Conservation (phyloP, 169 alveolate genomes). For the Plasmodium billcollinsi region DNA sequence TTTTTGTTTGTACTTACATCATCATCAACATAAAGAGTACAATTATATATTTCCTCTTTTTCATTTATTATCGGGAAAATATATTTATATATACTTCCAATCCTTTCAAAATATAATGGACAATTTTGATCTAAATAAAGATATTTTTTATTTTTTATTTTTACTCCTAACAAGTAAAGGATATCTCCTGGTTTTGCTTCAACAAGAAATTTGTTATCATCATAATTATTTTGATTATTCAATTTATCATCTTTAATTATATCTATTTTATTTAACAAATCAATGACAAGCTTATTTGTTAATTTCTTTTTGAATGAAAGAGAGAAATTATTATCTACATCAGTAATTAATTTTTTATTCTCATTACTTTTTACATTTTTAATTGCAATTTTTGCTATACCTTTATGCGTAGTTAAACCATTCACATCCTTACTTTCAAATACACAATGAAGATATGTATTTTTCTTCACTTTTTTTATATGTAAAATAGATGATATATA, state of each 20-base stretch:
- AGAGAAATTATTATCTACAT: not conserved
- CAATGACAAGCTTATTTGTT: slow-evolving; percentile 18
- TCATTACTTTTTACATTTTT: slow-evolving; percentile 3
- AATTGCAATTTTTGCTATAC: slow-evolving; percentile 43
- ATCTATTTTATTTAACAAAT: slow-evolving; percentile 30
- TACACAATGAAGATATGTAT: slow-evolving; percentile 24
- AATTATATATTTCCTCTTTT: slow-evolving; percentile 19
- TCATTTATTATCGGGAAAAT: slow-evolving; percentile 42
- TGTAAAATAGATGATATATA: slow-evolving; percentile 34
- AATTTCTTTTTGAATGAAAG: not conserved
- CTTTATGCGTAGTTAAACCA: slow-evolving; percentile 18
- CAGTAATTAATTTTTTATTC: not conserved
- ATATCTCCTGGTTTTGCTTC: slow-evolving; percentile 30
- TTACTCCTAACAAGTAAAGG: slow-evolving; percentile 30
- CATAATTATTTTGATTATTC: slow-evolving; percentile 1
- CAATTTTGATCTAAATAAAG: slow-evolving; percentile 29
- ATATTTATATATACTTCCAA: slow-evolving; percentile 49
- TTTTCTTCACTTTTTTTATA: slow-evolving; percentile 19
- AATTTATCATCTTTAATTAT: slow-evolving; percentile 21
- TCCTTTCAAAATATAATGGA: slow-evolving; percentile 31
- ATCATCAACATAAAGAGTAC: slow-evolving; percentile 46
- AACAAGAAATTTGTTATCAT: not conserved
- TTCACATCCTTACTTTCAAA: slow-evolving; percentile 35
- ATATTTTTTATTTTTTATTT: slow-evolving; percentile 3
- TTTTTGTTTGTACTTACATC: slow-evolving; percentile 1